Evolutionary conservation across 2,329 filamentous ascomycete species (phyloP).

Genomic region (Talaromyces islandicus): DNA sequence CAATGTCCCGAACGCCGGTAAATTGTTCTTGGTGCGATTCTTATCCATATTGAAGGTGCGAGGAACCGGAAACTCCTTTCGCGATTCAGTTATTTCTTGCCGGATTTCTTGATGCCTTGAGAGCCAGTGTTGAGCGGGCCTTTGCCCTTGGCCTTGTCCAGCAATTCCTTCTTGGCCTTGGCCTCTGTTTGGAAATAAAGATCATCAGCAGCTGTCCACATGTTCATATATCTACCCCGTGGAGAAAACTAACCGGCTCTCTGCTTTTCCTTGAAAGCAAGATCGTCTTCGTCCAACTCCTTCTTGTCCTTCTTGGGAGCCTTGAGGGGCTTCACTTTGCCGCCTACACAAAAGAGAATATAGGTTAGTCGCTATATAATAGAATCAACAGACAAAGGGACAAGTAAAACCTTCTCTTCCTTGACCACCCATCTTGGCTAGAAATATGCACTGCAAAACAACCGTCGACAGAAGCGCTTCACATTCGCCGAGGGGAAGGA

Average conservation of each 20-base stretch:
- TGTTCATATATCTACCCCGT: neutral
- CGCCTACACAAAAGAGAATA: constrained; percentile 48
- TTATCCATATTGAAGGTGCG: neutral
- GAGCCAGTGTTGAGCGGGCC: constrained; percentile 77
- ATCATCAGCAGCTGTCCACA: neutral
- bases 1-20: neutral
- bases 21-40: neutral
- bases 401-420: constrained; percentile 55
- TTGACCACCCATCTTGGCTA: constrained; percentile 55
- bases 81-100: constrained; percentile 70
- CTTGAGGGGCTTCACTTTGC: constrained; percentile 83
- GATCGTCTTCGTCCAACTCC: constrained; percentile 81
- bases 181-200: constrained; percentile 51
- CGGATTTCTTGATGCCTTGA: constrained; percentile 96
- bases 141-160: constrained; percentile 77
- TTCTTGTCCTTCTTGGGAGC: constrained; percentile 76
- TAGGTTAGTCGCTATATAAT: constrained; percentile 8
- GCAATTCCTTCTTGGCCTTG: constrained; percentile 78
- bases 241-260: constrained; percentile 60
- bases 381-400: neutral
- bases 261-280: constrained; percentile 78
- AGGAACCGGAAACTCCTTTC: neutral
- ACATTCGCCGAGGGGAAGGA: constrained; percentile 12
- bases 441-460: neutral
- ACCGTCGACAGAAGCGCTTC: constrained; percentile 1